Evolutionary conservation across 2,329 filamentous ascomycete species (phyloP), one percentile per base, ranked within the genome.

Genomic region (Aspergillus ustus): DNA sequence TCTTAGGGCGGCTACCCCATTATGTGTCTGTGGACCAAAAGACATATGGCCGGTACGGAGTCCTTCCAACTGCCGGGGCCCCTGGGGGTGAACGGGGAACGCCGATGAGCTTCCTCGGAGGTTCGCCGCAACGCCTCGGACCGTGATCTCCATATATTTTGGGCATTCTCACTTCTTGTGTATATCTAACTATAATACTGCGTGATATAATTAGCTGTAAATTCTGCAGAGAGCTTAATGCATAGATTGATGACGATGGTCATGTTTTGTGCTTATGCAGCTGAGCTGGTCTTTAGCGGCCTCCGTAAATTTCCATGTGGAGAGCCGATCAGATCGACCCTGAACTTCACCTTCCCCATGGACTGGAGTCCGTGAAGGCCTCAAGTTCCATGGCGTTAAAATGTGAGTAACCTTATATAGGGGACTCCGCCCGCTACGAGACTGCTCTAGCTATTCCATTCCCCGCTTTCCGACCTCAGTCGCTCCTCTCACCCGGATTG

Each of bases 1-100:
- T 98, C 9, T 83, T 97, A 22, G 91, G 88, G 20, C 85, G 92
- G 62, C 79, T 98, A 28, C 94, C 94, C 49, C 92, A 96, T 78
- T 98, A 97, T 72, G 90, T 98, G 52, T 96, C 91, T 60, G 89
- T 97, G 17, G 94, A 98, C 72, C 93, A 97, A 78, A 97, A 97
- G 83, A 97, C 92, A 6, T 97, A 94, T 72, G 94, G 94, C 7
- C 85, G 94, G 57, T 97, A 96, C 70, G 94, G 94, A 2, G 91
- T 97, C 15, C 81, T 98, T 60, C 94, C 93, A 2, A 84, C 87
- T 1, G 82, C 76, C 20, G 73, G 66, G 44, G 55, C 54, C 7
- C 43, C 71, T 19, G 63, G 73, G 29, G 69, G 61, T 50, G 70
- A 76, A 55, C 66, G 79, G 60, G 72, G 73, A 31, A 76, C 80